Percentiles rank a stretch among this genome's conserved stretches.
Evolutionary conservation across 2,329 filamentous ascomycete genomes (phyloP).

Genomic region (Aspergillus luchuensis): DNA sequence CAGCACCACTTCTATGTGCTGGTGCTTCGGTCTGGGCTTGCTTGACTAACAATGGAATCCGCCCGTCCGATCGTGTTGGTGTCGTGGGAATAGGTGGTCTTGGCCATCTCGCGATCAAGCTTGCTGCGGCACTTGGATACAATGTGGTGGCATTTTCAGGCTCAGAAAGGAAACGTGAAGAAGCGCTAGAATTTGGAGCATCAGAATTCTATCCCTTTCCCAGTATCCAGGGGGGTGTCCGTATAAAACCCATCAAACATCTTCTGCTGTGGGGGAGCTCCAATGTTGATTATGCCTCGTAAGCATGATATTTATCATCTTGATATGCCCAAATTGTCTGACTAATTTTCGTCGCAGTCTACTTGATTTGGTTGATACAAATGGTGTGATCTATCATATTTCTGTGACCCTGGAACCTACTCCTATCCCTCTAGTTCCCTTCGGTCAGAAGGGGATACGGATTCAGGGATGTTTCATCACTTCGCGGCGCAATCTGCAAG

Average conservation of each 20-base stretch:
- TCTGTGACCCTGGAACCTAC: too few relatives aligned
- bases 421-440: too few relatives aligned
- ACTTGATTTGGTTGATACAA: too few relatives aligned
- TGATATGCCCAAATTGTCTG: too few relatives aligned
- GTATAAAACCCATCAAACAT: slow-evolving; percentile 17
- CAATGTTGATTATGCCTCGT: slow-evolving; percentile 15
- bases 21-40: slow-evolving; percentile 53
- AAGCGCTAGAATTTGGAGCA: slow-evolving; percentile 55
- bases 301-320: not conserved
- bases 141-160: slow-evolving; percentile 43
- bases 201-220: slow-evolving; percentile 57
- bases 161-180: slow-evolving; percentile 21
- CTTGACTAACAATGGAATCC: slow-evolving; percentile 60
- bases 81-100: slow-evolving; percentile 71
- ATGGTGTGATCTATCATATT: too few relatives aligned
- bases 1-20: slow-evolving; percentile 38
- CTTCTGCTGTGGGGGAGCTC: slow-evolving; percentile 17
- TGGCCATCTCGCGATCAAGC: slow-evolving; percentile 70
- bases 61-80: slow-evolving; percentile 67
- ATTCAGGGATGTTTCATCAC: too few relatives aligned
- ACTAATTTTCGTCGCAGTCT: too few relatives aligned
- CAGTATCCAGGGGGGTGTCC: not conserved
- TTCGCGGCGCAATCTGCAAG: too few relatives aligned
- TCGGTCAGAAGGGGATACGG: too few relatives aligned
- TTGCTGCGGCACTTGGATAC: slow-evolving; percentile 66